Base-by-base conservation (phyloP, 2,329 filamentous ascomycete genomes). In the Diaporthe citri region DNA sequence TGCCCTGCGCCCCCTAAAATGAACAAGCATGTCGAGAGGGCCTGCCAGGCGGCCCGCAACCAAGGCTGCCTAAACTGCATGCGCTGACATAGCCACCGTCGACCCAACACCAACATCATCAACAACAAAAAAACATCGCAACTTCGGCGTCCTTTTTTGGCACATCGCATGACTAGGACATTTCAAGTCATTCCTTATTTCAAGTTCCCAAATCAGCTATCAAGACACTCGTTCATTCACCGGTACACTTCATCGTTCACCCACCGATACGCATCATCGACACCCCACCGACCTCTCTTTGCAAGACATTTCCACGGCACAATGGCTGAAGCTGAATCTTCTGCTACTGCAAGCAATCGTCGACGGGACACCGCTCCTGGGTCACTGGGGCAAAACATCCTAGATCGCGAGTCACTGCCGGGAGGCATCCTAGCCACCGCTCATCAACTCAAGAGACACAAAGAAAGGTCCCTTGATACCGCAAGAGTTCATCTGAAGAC, bases 1-100 rank as follows among this genome's bases (percentile, higher is more conserved):
- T 31, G 25, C 41, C 60, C 60, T 64, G 60, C 60, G 60, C 60
- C 60, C 28, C 39, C n/a, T 8, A 17, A 41, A 43, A 64, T 15
- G 31, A 28, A 2, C 25, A 25, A 62, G 20, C n/a, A 31, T 13
- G n/a, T 13, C 10, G 56, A 31, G 20, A 39, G 31, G 20, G 39
- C 34, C 34, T 22, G 56, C 20, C 56, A 36, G 34, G 56, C 56
- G 22, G 31, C 31, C 34, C 17, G 22, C 4, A 13, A 7, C 56
- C 12, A 12, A 22, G 56, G 56, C 34, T 10, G 25, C 13, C n/a
- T 43, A 22, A 20, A 43, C 41, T 15, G 34, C 31, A 3, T 59
- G 34, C 3, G 56, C 22, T 52, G 51, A 52, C 51, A 39, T n/a
- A 36, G 56, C 56, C 56, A 59, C 34, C 8, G 34, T 39, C 56